Evolutionary conservation across 2,329 filamentous ascomycete species (phyloP).

Genomic region (Keithomyces neogunnii): DNA sequence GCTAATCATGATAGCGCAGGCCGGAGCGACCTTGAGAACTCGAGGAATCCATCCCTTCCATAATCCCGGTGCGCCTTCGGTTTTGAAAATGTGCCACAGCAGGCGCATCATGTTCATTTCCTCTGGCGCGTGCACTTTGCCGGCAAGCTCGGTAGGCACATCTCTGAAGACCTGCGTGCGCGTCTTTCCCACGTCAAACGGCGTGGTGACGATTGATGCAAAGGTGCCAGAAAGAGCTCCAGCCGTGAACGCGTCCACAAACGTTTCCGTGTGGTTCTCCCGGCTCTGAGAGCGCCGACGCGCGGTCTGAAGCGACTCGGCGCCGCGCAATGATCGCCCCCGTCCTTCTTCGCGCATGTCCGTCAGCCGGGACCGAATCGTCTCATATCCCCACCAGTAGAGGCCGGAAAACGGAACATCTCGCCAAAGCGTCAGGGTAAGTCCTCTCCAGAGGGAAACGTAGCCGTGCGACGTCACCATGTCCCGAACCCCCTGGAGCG

Average conservation of each 20-base stretch:
- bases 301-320: conserved; percentile 30
- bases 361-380: conserved; percentile 61
- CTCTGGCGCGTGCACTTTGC: conserved; percentile 50
- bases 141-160: conserved; percentile 21
- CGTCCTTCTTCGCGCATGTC: conserved; percentile 52
- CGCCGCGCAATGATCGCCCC: conserved; percentile 28
- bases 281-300: conserved; percentile 51
- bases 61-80: conserved; percentile 71
- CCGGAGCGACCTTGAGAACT: conserved; percentile 88
- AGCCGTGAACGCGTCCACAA: conserved; percentile 81
- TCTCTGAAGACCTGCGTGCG: conserved; percentile 78
- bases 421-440: conserved; percentile 88
- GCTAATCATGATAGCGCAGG: conserved; percentile 98
- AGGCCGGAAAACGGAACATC: conserved; percentile 95
- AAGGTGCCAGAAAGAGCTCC: conserved; percentile 77
- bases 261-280: conserved; percentile 67
- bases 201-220: conserved; percentile 82
- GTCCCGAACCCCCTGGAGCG: conserved; percentile 63
- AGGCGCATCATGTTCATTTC: conserved; percentile 71
- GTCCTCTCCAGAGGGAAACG: conserved; percentile 76
- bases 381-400: conserved; percentile 98
- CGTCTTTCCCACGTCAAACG: conserved; percentile 97
- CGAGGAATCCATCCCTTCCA: conserved; percentile 90
- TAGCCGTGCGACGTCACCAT: conserved; percentile 77
- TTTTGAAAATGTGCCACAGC: conserved; percentile 82